A percentile compares a stretch with the other conserved stretches of the same genome.
These are phyloP conservation scores for Geotrichum cucujoidarum DNA, from an alignment of 1,139 yeast species.

Conservation along the genomic window DNA sequence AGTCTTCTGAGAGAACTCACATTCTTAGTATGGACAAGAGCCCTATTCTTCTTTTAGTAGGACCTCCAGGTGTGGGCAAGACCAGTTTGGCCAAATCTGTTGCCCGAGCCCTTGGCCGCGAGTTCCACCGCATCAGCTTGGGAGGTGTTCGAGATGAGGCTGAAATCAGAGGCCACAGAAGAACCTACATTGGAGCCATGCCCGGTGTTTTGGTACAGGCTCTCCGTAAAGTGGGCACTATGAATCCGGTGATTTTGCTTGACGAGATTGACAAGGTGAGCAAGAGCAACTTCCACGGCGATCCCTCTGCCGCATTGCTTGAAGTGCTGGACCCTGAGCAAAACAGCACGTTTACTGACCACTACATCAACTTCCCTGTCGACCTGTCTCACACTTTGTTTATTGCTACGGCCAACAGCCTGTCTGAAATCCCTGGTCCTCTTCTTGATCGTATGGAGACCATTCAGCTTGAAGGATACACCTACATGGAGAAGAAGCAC, in stretches of 20 bases:
- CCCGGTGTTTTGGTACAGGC: conserved; percentile 84
- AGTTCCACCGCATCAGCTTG: conserved; percentile 76
- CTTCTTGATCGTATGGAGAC: conserved; percentile 82
- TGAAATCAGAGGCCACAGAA: conserved; percentile 85
- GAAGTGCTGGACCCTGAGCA: conserved; percentile 94
- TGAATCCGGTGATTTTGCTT: conserved; percentile 83
- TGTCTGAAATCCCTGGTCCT: conserved; percentile 70
- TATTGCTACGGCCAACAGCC: conserved; percentile 87
- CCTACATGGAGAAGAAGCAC: conserved; percentile 68
- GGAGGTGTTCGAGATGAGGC: conserved; percentile 91
- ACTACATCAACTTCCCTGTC: conserved; percentile 81
- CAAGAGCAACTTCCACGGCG: conserved; percentile 59
- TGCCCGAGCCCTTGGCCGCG: conserved; percentile 73
- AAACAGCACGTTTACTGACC: conserved; percentile 72
- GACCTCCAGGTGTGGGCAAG: conserved; percentile 96
- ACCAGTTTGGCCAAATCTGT: conserved; percentile 85
- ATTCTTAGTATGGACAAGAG: conserved; percentile 43
- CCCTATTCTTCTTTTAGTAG: conserved; percentile 77
- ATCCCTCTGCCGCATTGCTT: conserved; percentile 84
- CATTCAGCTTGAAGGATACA: conserved; percentile 76
- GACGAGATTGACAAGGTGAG: conserved; percentile 88
- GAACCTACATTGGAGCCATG: conserved; percentile 93
- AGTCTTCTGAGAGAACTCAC: not conserved
- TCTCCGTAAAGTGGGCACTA: conserved; percentile 66
- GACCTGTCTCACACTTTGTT: conserved; percentile 81